Evolutionary conservation across 169 alveolate species (phyloP).

Genomic region (Eimeria falciformis): DNA sequence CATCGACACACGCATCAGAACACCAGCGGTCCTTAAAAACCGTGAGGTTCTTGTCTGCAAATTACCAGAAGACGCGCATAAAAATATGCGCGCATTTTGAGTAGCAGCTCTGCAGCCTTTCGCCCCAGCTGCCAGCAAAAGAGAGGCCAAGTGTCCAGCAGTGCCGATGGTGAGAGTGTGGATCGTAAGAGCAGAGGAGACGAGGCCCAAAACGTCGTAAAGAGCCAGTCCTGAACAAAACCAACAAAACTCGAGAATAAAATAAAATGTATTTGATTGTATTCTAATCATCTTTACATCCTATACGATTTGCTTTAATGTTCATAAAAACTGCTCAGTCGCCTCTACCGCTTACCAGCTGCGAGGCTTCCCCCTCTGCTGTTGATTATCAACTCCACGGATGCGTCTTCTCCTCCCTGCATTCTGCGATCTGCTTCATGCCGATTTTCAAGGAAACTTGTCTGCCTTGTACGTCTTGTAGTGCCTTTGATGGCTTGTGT

Average conservation of each 20-base stretch:
- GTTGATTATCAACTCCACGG: neutral
- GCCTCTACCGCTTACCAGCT: neutral
- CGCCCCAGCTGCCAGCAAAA: neutral
- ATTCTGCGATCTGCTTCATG: neutral
- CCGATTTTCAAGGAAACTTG: too few relatives aligned
- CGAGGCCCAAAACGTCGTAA: neutral
- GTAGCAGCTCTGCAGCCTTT: neutral
- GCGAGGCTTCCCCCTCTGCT: constrained; percentile 10
- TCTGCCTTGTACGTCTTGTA: neutral
- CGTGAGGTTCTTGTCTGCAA: too few relatives aligned
- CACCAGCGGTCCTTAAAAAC: too few relatives aligned
- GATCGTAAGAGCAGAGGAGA: neutral
- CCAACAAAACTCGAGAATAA: neutral
- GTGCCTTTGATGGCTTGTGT: neutral
- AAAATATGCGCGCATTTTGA: neutral
- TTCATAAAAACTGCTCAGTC: neutral
- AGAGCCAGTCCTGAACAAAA: neutral
- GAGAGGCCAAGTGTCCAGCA: neutral
- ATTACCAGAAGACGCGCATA: neutral
- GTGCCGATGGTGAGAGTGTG: neutral
- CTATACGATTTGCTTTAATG: too few relatives aligned
- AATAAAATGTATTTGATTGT: neutral
- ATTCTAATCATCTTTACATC: neutral
- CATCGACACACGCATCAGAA: neutral
- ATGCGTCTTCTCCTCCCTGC: neutral